Base-by-base conservation (phyloP, 2,329 filamentous ascomycete species). In the Diaporthe nobilis region DNA sequence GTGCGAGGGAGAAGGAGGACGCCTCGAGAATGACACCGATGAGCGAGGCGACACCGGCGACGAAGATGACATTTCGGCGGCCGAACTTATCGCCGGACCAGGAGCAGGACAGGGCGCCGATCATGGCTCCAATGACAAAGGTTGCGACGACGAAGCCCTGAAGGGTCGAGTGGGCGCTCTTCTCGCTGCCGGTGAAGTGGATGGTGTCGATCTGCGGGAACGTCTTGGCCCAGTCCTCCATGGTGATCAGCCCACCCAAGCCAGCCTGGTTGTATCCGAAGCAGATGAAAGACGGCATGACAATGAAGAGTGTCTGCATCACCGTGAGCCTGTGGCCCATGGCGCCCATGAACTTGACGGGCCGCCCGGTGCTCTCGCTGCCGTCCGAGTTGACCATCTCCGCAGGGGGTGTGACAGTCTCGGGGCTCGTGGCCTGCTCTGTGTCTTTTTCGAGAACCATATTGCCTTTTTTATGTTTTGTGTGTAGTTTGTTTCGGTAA, bases 201-300 rank as follows among this genome's bases (percentile, higher is more conserved):
- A 86, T 78, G 0, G 87, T 89, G 80, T 90, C 84, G 78, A 89
- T 88, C 71, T 84, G 79, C 2, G 88, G 88, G 77, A 90, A 89
- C 75, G 85, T 83, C 75, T 85, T 80, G 60, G 83, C 82, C 80
- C 74, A 86, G 82, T 75, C 86, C 79, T n/a, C 76, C 42, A 81
- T 76, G 57, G 75, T 78, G 53, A 82, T 76, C 28, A 89, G 82
- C 20, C 87, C 87, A 60, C 87, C 87, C n/a, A 87, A 83, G 63
- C 86, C 86, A 67, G 86, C 85, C 78, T 89, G 86, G 79, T 89
- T 89, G 82, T 89, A 90, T 71, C 88, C 88, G 78, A 87, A 89
- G 65, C 87, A 82, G 72, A 88, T 84, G 76, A 88, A 88, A 25
- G 78, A 34, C 4, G 78, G 78, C 63, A 75, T 25, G 84, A 79